These are phyloP conservation scores for Cucurbitaria berberidis DNA, from an alignment of 2,329 filamentous ascomycete species.

Conservation along the genomic window DNA sequence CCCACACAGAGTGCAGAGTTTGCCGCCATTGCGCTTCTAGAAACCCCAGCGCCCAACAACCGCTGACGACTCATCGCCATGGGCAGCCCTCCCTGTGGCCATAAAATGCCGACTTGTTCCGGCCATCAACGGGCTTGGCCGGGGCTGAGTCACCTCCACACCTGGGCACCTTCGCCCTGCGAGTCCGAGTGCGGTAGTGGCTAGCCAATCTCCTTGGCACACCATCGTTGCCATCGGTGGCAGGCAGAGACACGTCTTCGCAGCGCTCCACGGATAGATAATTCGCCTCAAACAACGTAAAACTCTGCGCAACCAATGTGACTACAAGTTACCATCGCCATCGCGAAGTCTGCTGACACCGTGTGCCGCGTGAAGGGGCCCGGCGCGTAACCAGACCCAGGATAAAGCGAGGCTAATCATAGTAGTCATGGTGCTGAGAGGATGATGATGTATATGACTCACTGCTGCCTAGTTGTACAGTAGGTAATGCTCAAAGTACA, in stretches of 20 bases:
- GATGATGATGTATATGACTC: constrained; percentile 17
- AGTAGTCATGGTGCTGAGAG: constrained; percentile 7
- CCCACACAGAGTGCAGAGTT: constrained; percentile 18
- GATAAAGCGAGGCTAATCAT: constrained; percentile 16
- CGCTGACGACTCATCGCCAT: constrained; percentile 20
- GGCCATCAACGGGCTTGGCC: constrained; percentile 17
- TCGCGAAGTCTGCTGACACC: constrained; percentile 37
- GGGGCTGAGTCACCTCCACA: constrained; percentile 34
- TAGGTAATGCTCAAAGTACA: background rate
- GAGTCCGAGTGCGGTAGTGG: constrained; percentile 8
- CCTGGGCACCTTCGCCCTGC: constrained; percentile 6
- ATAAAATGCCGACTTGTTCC: constrained; percentile 23
- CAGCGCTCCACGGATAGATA: constrained; percentile 9
- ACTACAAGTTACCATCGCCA: constrained; percentile 19
- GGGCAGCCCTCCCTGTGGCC: constrained; percentile 12
- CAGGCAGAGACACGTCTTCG: constrained; percentile 24
- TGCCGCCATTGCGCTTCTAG: constrained; percentile 22
- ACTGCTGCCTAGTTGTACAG: constrained; percentile 14
- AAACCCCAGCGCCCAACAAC: constrained; percentile 18
- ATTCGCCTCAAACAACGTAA: constrained; percentile 12
- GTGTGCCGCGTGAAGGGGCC: constrained; percentile 25
- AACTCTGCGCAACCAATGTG: constrained; percentile 28
- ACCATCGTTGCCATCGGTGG: constrained; percentile 19
- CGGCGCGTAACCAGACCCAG: constrained; percentile 13
- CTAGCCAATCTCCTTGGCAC: constrained; percentile 15